A percentile compares a stretch with the other conserved stretches of the same genome.
Conservation (phyloP, 345 rosid species). For the Psidium friedrichsthalianum region DNA sequence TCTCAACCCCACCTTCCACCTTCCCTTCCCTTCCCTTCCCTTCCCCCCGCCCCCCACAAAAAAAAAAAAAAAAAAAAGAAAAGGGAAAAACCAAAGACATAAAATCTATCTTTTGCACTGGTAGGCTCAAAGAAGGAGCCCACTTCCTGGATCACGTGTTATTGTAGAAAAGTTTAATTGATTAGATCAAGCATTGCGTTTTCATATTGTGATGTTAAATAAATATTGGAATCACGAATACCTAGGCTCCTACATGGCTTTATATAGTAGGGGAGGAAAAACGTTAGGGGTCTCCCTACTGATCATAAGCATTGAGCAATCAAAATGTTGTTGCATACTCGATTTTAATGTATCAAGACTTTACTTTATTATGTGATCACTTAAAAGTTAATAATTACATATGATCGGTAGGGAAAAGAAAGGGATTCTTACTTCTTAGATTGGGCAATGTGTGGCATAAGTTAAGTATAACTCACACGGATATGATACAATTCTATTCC, state of each 20-base stretch:
- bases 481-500: neutral
- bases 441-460: neutral
- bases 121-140: neutral
- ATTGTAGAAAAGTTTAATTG: neutral
- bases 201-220: neutral
- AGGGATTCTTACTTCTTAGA: neutral
- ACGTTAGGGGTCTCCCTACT: too few species aligned
- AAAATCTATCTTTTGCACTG: neutral
- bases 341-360: too few species aligned
- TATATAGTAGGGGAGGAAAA: neutral
- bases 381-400: neutral
- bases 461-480: neutral
- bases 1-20: neutral
- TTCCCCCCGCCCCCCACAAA: too few species aligned
- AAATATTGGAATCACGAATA: neutral
- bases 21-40: neutral
- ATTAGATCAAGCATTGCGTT: neutral
- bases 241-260: neutral
- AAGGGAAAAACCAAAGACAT: neutral
- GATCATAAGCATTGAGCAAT: too few species aligned
- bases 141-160: neutral
- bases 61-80: too few species aligned
- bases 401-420: neutral
- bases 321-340: too few species aligned
- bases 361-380: too few species aligned